A percentile compares a stretch with the other conserved stretches of the same genome.
Evolutionary conservation across 1,284 basidiomycete species (phyloP).

Genomic region (Apiotrichum montevideense): DNA sequence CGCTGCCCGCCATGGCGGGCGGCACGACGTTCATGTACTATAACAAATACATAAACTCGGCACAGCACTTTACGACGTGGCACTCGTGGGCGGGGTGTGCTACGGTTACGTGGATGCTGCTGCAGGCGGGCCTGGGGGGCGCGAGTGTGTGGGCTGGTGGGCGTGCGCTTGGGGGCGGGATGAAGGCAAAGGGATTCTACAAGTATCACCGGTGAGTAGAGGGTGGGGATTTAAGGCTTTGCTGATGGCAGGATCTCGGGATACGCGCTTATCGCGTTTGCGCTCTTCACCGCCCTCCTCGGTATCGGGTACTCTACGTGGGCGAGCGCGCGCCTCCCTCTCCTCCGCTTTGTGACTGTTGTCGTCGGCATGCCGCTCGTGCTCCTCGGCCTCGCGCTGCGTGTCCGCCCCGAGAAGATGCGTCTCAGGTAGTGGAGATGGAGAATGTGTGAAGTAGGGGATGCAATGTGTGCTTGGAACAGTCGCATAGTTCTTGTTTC

Average conservation of each 20-base stretch:
- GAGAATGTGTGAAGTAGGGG: not conserved
- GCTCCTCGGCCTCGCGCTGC: slow-evolving; percentile 26
- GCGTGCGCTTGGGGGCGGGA: slow-evolving; percentile 27
- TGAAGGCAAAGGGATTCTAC: slow-evolving; percentile 37
- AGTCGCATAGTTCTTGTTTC: no score
- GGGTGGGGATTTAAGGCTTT: no score
- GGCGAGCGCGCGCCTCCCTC: slow-evolving; percentile 12
- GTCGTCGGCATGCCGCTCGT: slow-evolving; percentile 37
- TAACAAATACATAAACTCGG: slow-evolving; percentile 40
- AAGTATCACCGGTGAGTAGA: slow-evolving; percentile 43
- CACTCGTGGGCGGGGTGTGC: slow-evolving; percentile 35
- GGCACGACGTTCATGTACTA: slow-evolving; percentile 41
- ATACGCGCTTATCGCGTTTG: slow-evolving; percentile 35
- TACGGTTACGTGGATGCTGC: slow-evolving; percentile 31
- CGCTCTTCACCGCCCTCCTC: slow-evolving; percentile 36
- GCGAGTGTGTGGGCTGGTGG: slow-evolving; percentile 30
- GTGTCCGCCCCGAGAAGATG: slow-evolving; percentile 36
- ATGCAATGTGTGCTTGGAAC: no score
- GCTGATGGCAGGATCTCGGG: slow-evolving; percentile 32
- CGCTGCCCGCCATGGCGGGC: slow-evolving; percentile 32
- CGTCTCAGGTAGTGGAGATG: not conserved
- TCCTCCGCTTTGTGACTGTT: slow-evolving; percentile 30
- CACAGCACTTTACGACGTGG: slow-evolving; percentile 42
- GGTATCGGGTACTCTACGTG: slow-evolving; percentile 38
- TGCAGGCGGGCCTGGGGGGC: slow-evolving; percentile 34